phyloP scores from a whole-genome alignment of 2,329 filamentous ascomycete genomes.

The Venturia pyrina region DNA sequence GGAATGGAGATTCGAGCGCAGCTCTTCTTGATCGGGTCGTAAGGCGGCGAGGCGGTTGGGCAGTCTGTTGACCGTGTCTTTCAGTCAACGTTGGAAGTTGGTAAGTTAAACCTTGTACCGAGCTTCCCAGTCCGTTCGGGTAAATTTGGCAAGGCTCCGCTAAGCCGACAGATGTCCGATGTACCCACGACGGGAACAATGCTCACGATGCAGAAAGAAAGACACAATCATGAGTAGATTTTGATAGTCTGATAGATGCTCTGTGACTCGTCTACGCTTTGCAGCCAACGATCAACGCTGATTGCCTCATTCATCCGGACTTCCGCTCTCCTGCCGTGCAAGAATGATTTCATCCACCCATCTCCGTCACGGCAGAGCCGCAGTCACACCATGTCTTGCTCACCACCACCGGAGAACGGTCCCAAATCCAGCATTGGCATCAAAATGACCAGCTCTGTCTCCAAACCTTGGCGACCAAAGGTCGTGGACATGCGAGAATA shows the following conservation, averaged over 20 bases:
- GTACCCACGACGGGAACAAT: not conserved
- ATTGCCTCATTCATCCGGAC: not conserved
- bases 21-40: not conserved
- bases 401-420: not conserved
- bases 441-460: not conserved
- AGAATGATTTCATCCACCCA: not conserved
- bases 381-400: not conserved
- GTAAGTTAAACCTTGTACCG: not conserved
- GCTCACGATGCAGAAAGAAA: not conserved
- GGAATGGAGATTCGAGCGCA: not conserved
- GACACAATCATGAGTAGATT: not conserved
- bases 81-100: not conserved
- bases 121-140: not conserved
- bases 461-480: not conserved
- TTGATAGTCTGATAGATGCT: not conserved
- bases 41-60: not conserved
- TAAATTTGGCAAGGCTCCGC: not conserved
- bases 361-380: not conserved
- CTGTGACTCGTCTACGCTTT: not conserved
- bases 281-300: not conserved
- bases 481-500: not conserved
- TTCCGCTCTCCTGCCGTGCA: not conserved
- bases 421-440: not conserved
- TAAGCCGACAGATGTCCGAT: not conserved
- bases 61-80: not conserved